phyloP scores from a whole-genome alignment of 179 eudicot species.

The Sideroxylon spinosum region DNA sequence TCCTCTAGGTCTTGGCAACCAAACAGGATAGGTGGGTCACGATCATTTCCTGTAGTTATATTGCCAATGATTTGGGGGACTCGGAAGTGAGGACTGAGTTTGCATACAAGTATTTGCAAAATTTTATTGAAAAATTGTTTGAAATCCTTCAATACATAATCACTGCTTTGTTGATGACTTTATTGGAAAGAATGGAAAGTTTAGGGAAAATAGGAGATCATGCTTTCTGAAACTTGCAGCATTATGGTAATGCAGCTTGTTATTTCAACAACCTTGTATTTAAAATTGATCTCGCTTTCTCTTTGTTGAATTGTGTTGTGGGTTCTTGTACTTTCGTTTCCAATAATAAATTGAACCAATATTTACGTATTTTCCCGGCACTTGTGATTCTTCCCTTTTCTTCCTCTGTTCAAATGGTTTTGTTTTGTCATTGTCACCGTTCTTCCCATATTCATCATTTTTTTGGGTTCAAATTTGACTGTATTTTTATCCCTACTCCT shows the following conservation, averaged over 20 bases:
- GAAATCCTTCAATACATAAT: neutral
- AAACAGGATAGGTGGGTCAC: neutral
- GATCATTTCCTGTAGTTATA: too few species aligned
- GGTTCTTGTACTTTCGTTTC: neutral
- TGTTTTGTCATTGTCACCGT: neutral
- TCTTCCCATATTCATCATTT: neutral
- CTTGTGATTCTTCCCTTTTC: neutral
- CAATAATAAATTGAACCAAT: neutral
- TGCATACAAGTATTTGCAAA: neutral
- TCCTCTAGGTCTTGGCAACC: neutral
- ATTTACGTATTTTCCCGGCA: too few species aligned
- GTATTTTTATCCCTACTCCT: neutral
- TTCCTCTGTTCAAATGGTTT: neutral
- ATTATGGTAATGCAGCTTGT: too few species aligned
- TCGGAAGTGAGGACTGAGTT: too few species aligned
- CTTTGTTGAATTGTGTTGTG: neutral
- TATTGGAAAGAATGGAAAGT: neutral
- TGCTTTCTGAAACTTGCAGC: neutral
- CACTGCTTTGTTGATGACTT: neutral
- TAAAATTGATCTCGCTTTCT: neutral
- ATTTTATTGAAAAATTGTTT: neutral
- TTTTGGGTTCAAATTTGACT: neutral
- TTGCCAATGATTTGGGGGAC: too few species aligned
- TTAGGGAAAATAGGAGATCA: neutral
- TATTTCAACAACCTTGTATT: too few species aligned